These are phyloP conservation scores for Sequoiadendron giganteum DNA, from an alignment of 75 land plant species.

Conservation along the genomic window DNA sequence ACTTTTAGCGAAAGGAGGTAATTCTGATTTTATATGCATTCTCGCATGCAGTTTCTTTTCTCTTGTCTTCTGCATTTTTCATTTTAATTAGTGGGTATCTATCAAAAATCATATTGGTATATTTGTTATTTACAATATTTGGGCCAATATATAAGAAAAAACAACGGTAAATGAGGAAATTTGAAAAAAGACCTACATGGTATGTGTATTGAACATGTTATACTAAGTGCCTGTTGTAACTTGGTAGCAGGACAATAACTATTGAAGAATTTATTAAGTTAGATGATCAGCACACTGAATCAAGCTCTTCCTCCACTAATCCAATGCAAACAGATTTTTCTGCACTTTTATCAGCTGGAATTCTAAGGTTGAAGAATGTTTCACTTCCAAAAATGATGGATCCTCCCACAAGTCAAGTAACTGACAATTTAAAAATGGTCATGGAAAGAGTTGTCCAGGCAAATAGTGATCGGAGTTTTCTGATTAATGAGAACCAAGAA, in stretches of 20 bases:
- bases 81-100: neutral
- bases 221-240: neutral
- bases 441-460: constrained; percentile 48
- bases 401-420: constrained; percentile 32
- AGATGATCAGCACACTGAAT: constrained; percentile 6
- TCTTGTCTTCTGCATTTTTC: neutral
- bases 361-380: constrained; percentile 28
- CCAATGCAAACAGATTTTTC: constrained; percentile 30
- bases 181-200: neutral
- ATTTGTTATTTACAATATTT: too few relatives aligned
- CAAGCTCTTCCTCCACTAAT: neutral
- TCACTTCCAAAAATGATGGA: constrained; percentile 33
- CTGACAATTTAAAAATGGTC: constrained; percentile 49
- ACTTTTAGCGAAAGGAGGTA: constrained; percentile 47
- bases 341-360: constrained; percentile 38
- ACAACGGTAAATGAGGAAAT: neutral
- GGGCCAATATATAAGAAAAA: too few relatives aligned
- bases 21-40: neutral
- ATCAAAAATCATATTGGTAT: too few relatives aligned
- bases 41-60: neutral
- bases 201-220: neutral
- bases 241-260: constrained; percentile 22
- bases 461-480: constrained; percentile 44
- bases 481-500: constrained; percentile 32
- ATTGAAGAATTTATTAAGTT: constrained; percentile 36